Evolutionary conservation across 805 yeast species (phyloP).

Genomic region (Candida silvatica): DNA sequence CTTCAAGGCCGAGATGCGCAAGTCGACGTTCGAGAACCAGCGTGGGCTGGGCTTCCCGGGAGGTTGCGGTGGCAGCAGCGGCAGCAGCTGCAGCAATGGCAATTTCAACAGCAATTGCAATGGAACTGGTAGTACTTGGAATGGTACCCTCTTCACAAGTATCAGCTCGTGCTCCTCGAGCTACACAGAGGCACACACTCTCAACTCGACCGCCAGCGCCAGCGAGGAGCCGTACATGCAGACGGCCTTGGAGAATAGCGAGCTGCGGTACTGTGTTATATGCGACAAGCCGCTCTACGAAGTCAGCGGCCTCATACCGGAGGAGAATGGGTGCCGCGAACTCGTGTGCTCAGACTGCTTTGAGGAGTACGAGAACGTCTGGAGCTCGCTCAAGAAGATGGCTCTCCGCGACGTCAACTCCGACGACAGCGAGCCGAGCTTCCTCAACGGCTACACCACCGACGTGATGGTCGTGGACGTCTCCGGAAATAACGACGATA

Average conservation of each 20-base stretch:
- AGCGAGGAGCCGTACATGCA: constrained; percentile 16
- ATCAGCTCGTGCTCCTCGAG: constrained; percentile 11
- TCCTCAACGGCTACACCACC: no score
- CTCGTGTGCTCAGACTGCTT: constrained; percentile 59
- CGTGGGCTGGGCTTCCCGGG: no score
- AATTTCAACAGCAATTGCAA: no score
- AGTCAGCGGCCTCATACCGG: constrained; percentile 31
- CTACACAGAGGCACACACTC: constrained; percentile 8
- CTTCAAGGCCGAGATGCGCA: constrained; percentile 21
- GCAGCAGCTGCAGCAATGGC: no score
- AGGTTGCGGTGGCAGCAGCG: no score
- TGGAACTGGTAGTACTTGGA: no score
- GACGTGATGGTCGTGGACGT: no score
- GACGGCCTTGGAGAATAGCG: constrained; percentile 12
- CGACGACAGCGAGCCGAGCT: no score
- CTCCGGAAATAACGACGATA: no score
- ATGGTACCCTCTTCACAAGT: constrained; percentile 3
- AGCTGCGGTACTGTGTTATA: constrained; percentile 50
- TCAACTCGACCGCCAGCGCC: no score
- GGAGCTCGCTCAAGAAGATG: constrained; percentile 5
- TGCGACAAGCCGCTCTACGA: constrained; percentile 68
- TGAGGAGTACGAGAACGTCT: constrained; percentile 27
- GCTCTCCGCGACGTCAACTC: no score
- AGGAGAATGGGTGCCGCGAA: constrained; percentile 30
- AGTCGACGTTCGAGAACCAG: background rate